Percentiles rank a stretch among this genome's conserved stretches.
phyloP scores from a whole-genome alignment of 2,329 filamentous ascomycete genomes.

The Fusarium sp. region DNA sequence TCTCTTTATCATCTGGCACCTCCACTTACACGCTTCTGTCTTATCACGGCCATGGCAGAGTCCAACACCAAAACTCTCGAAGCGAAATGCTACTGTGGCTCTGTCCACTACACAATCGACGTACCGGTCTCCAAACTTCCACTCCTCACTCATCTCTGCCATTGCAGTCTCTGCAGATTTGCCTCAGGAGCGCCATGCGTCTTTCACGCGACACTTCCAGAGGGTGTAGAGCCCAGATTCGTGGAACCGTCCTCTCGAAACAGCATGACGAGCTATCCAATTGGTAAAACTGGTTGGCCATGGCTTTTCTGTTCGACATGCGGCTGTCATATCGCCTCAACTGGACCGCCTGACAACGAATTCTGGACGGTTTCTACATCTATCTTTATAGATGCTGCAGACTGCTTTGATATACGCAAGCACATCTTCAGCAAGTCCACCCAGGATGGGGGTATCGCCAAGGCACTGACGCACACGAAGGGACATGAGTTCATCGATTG shows the following conservation, averaged over 20 bases:
- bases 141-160: constrained; percentile 57
- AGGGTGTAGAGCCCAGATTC: constrained; percentile 52
- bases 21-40: neutral
- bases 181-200: constrained; percentile 55
- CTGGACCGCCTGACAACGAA: constrained; percentile 44
- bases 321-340: constrained; percentile 57
- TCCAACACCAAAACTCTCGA: constrained; percentile 51
- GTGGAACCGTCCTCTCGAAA: constrained; percentile 53
- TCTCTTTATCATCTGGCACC: neutral
- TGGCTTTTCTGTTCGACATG: constrained; percentile 60
- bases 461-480: constrained; percentile 50
- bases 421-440: constrained; percentile 54
- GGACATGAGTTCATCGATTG: constrained; percentile 48
- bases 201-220: constrained; percentile 55
- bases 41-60: constrained; percentile 35
- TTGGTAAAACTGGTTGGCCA: constrained; percentile 44
- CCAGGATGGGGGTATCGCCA: constrained; percentile 52
- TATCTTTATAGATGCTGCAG: constrained; percentile 53
- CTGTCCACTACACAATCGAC: constrained; percentile 56
- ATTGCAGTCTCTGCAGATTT: constrained; percentile 59
- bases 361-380: constrained; percentile 55
- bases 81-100: constrained; percentile 59
- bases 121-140: constrained; percentile 54
- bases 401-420: constrained; percentile 50
- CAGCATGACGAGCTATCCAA: constrained; percentile 53